These are phyloP conservation scores for Dictyostelium firmibasis DNA, from an alignment of 78 protist genomes.

Conservation along the genomic window DNA sequence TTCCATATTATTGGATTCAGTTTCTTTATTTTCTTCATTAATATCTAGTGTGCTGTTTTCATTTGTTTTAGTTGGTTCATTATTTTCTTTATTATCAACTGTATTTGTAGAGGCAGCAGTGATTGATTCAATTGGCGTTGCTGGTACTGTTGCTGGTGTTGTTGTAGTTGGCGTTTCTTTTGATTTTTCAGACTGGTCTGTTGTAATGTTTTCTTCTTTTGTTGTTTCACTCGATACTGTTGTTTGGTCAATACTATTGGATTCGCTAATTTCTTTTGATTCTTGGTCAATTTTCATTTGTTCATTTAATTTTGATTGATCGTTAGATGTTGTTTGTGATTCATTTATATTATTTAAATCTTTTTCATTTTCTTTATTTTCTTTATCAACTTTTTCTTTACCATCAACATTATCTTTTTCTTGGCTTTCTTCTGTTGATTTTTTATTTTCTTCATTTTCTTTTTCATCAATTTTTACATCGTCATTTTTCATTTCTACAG, in stretches of 20 bases:
- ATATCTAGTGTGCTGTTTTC: neutral
- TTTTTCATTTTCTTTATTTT: neutral
- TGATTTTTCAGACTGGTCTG: neutral
- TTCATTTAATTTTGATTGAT: neutral
- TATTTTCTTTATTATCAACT: neutral
- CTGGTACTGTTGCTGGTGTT: neutral
- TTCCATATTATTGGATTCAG: neutral
- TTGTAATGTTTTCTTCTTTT: neutral
- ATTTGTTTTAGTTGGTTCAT: neutral
- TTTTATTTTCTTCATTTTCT: neutral
- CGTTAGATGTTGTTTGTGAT: neutral
- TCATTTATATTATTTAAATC: neutral
- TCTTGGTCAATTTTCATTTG: neutral
- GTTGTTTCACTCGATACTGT: neutral
- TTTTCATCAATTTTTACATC: neutral
- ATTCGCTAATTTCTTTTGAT: neutral
- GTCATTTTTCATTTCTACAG: neutral
- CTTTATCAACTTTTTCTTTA: neutral
- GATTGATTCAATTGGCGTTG: neutral
- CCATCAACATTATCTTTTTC: slow-evolving; percentile 8
- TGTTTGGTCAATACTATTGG: neutral
- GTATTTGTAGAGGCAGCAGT: neutral
- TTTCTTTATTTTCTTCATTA: neutral
- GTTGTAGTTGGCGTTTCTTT: neutral
- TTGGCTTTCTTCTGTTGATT: neutral